Evolutionary conservation across 768 basidiomycete species (phyloP).

Genomic region (Calocybe indica): DNA sequence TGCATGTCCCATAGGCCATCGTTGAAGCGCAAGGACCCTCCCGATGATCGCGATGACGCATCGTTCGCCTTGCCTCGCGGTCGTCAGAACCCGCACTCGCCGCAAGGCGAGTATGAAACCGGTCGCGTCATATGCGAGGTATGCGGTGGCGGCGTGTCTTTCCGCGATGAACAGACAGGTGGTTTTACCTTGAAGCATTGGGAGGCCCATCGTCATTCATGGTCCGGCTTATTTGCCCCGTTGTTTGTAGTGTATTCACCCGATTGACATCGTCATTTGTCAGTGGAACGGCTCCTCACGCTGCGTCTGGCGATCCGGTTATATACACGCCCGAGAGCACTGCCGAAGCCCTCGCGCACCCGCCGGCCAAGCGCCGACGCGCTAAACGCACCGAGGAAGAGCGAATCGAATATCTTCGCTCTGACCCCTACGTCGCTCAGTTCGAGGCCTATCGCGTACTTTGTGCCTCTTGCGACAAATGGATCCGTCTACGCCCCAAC

Average conservation of each 20-base stretch:
- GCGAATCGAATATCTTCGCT: constrained; percentile 62
- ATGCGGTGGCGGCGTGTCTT: constrained; percentile 57
- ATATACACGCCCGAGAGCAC: constrained; percentile 38
- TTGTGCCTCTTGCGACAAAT: constrained; percentile 77
- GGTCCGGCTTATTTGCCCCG: constrained; percentile 33
- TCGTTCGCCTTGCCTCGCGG: constrained; percentile 5
- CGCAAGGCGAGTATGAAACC: constrained; percentile 50
- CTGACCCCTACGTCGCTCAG: constrained; percentile 73
- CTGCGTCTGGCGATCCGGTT: constrained; percentile 27
- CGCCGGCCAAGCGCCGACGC: constrained; percentile 57
- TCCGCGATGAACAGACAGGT: constrained; percentile 58
- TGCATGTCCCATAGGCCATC: constrained; percentile 5
- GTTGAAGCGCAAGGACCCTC: constrained; percentile 21
- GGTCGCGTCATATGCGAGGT: constrained; percentile 62
- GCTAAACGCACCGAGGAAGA: constrained; percentile 77
- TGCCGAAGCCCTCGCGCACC: constrained; percentile 36
- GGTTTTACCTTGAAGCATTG: constrained; percentile 65
- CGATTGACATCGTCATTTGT: not conserved
- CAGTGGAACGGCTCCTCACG: constrained; percentile 3
- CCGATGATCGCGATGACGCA: constrained; percentile 11
- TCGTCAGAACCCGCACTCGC: constrained; percentile 3
- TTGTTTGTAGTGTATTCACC: not conserved
- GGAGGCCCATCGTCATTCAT: constrained; percentile 58
- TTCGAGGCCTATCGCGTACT: constrained; percentile 78
- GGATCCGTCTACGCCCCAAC: constrained; percentile 82